These are phyloP conservation scores for Radiomyces spectabilis DNA, from an alignment of 192 early-diverging fungal genomes.

Conservation along the genomic window DNA sequence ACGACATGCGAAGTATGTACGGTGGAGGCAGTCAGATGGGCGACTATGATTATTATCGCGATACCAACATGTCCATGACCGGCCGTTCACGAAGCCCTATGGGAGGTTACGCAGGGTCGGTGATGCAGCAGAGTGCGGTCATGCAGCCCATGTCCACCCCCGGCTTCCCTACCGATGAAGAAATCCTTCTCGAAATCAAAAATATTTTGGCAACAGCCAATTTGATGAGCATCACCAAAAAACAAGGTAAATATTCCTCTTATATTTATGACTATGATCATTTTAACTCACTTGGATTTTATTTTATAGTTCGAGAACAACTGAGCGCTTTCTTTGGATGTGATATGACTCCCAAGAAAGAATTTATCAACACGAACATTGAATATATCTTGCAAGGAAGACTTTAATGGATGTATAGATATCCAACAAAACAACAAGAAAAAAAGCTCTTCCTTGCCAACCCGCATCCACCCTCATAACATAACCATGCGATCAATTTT, in stretches of 20 bases:
- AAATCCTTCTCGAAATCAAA: slow-evolving; percentile 55
- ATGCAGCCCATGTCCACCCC: slow-evolving; percentile 15
- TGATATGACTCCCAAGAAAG: slow-evolving; percentile 77
- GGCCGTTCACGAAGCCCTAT: not conserved
- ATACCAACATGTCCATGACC: slow-evolving; percentile 5
- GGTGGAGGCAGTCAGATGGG: slow-evolving; percentile 6
- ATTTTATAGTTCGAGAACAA: slow-evolving; percentile 74
- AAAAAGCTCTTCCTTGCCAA: too few species aligned
- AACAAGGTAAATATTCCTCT: slow-evolving; percentile 53
- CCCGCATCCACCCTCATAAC: too few species aligned
- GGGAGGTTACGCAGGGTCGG: too few species aligned
- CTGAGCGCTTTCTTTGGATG: slow-evolving; percentile 70
- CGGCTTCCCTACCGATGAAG: slow-evolving; percentile 52
- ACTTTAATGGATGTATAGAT: too few species aligned
- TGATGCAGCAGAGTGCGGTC: too few species aligned
- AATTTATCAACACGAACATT: slow-evolving; percentile 85
- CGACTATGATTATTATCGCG: slow-evolving; percentile 26
- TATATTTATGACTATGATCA: not conserved
- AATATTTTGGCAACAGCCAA: slow-evolving; percentile 81
- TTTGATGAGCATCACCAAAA: slow-evolving; percentile 97
- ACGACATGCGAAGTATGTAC: not conserved
- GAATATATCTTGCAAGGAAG: slow-evolving; percentile 47
- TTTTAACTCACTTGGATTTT: too few species aligned
- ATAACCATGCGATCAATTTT: too few species aligned
- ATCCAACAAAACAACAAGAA: too few species aligned